A percentile compares a stretch with the other conserved stretches of the same genome.
phyloP scores from a whole-genome alignment of 1,284 basidiomycete genomes.

The Ceratobasidium sp. region DNA sequence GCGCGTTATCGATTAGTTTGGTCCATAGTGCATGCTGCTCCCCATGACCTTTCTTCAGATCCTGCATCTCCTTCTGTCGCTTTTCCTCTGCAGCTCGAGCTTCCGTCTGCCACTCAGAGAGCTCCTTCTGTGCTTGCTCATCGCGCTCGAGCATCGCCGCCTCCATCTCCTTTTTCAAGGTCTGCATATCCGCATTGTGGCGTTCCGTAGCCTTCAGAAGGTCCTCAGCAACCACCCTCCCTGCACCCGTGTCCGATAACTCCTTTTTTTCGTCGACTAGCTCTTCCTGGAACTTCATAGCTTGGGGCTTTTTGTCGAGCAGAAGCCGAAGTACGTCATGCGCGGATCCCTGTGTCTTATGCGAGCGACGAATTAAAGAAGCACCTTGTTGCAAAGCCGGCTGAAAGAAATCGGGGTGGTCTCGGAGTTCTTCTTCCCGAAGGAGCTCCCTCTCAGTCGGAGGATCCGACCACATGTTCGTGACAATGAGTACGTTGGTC shows the following conservation, averaged over 20 bases:
- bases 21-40: slow-evolving; percentile 14
- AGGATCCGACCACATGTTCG: slow-evolving; percentile 49
- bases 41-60: slow-evolving; percentile 4
- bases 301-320: neutral
- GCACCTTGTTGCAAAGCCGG: slow-evolving; percentile 12
- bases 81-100: slow-evolving; percentile 17
- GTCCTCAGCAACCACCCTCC: neutral
- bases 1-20: slow-evolving; percentile 3
- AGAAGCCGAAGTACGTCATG: slow-evolving; percentile 16
- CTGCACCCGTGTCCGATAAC: slow-evolving; percentile 20
- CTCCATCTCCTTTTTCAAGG: slow-evolving; percentile 20
- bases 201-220: slow-evolving; percentile 1
- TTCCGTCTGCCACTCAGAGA: neutral
- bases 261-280: slow-evolving; percentile 18
- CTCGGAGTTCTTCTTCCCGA: slow-evolving; percentile 21
- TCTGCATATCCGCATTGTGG: slow-evolving; percentile 7
- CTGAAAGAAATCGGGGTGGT: slow-evolving; percentile 34
- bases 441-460: neutral
- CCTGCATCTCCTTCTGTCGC: slow-evolving; percentile 7
- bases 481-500: slow-evolving; percentile 49
- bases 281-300: slow-evolving; percentile 14
- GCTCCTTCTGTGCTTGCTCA: slow-evolving; percentile 14
- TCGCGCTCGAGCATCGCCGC: slow-evolving; percentile 12
- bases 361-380: neutral
- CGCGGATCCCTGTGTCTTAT: slow-evolving; percentile 8